A percentile compares a stretch with the other conserved stretches of the same genome.
phyloP scores from a whole-genome alignment of 2,329 filamentous ascomycete genomes.

The Biscogniauxia sp. region DNA sequence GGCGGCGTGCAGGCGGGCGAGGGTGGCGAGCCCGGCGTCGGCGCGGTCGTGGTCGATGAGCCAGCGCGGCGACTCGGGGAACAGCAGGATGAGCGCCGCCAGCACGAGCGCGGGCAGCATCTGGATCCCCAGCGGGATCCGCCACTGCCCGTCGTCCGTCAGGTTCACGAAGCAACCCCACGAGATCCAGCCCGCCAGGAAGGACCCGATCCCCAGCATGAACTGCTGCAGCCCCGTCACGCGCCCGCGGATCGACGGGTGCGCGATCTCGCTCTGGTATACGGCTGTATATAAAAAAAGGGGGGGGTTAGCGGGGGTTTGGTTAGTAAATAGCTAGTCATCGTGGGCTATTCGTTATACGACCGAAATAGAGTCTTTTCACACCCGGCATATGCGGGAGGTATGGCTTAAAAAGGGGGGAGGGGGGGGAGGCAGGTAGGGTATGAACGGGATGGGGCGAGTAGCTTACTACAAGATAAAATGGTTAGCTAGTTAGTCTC shows the following conservation, averaged over 20 bases:
- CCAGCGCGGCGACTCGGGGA: constrained; percentile 74
- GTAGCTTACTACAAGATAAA: constrained; percentile 16
- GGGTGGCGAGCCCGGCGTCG: constrained; percentile 62
- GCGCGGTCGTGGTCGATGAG: constrained; percentile 68
- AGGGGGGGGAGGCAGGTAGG: constrained; percentile 4
- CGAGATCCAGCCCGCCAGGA: constrained; percentile 71
- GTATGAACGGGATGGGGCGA: too few relatives aligned
- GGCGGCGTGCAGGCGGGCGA: constrained; percentile 68
- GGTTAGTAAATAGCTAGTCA: too few relatives aligned
- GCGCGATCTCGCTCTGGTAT: constrained; percentile 77
- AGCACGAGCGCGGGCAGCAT: constrained; percentile 64
- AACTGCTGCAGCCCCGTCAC: constrained; percentile 78
- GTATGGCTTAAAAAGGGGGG: too few relatives aligned
- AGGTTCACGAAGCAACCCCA: constrained; percentile 51
- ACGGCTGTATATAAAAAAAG: constrained; percentile 47
- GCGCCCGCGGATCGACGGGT: constrained; percentile 73
- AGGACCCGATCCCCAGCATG: constrained; percentile 74
- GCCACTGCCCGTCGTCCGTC: constrained; percentile 40
- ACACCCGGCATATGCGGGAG: too few relatives aligned
- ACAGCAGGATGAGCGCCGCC: constrained; percentile 62
- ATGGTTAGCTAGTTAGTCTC: constrained; percentile 6
- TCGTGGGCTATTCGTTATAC: too few relatives aligned
- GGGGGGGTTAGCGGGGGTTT: too few relatives aligned
- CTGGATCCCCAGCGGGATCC: constrained; percentile 67
- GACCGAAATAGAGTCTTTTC: too few relatives aligned